Conservation (phyloP, 345 rosid genomes). For the Salix dunnii region DNA sequence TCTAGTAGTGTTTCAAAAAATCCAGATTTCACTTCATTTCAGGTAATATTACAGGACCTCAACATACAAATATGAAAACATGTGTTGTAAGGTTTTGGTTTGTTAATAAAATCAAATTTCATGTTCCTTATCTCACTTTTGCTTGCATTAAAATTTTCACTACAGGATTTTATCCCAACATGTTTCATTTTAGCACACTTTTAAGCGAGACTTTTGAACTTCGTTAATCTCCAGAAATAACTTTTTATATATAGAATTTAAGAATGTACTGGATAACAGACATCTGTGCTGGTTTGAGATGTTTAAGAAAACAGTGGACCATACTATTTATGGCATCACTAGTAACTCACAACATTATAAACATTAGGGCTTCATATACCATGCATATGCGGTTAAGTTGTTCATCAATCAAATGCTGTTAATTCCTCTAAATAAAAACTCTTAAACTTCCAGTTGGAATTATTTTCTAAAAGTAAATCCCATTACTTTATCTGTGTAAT, state of each 20-base stretch:
- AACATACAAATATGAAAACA: neutral
- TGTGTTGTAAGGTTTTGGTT: neutral
- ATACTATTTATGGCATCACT: neutral
- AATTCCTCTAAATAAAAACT: constrained; percentile 4
- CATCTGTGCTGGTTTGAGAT: neutral
- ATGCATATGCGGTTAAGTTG: no score
- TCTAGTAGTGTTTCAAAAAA: constrained; percentile 20
- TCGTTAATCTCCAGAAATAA: neutral
- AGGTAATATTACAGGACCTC: constrained; percentile 42
- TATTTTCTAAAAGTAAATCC: neutral
- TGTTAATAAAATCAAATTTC: neutral
- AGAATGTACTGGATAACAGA: neutral
- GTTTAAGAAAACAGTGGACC: neutral
- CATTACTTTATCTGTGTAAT: neutral
- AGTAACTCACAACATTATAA: neutral
- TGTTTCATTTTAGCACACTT: neutral
- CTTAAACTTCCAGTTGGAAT: neutral
- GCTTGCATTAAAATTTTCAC: neutral
- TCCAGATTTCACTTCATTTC: constrained; percentile 36
- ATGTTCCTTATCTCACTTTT: neutral
- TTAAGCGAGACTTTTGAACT: neutral
- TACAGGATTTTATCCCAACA: neutral
- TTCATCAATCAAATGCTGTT: constrained; percentile 2
- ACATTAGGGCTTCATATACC: neutral
- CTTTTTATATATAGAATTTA: neutral